Base-by-base conservation (phyloP, 345 rosid species). In the Salix dunnii region DNA sequence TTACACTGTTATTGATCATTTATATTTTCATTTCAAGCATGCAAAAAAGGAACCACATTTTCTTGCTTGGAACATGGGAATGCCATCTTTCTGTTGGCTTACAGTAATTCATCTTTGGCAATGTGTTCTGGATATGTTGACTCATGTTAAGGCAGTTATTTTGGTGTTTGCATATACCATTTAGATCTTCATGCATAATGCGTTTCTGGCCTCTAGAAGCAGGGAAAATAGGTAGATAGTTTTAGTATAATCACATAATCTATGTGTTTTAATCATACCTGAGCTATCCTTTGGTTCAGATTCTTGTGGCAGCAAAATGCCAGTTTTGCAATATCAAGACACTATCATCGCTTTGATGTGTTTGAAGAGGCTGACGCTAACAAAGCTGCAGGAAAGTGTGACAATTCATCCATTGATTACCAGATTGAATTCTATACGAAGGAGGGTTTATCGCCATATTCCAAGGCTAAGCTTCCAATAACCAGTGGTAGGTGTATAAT, bases 291-390 rank as follows among this genome's bases (percentile, higher is more conserved):
- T 40, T 73, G 38, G 65, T 75, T 74, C 86, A 94, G 98, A 86
- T 89, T 89, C 86, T 85, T 92, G 80, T 92, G 97, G 98, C 84
- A 92, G 43, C 79, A 89, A 74, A 94, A 91, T 83, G 89, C 89
- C 38, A 92, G 72, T 82, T 83, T 94, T 73, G 97, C 96, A 65
- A 90, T 92, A 81, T 94, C 97, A 3, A 88, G 91, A 85, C 96
- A 94, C 80, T 94, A 92, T 70, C 80, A 86, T 74, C 92, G 96
- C 67, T 94, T 92, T 86, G 98, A 94, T 76, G 97, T 91, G 74
- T 90, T 85, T 76, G 89, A 79, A 71, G 98, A 94, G 80, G 98
- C 97, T 71, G 96, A 91, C 72, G 98, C 97, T 20, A 94, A 94
- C 77, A 94, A 94, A 86, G 94, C 97, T 55, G 97, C 93, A 1